Evolutionary conservation across 1,284 basidiomycete genomes (phyloP), one percentile per base, ranked within the genome.

Genomic region (Irpex sp.): DNA sequence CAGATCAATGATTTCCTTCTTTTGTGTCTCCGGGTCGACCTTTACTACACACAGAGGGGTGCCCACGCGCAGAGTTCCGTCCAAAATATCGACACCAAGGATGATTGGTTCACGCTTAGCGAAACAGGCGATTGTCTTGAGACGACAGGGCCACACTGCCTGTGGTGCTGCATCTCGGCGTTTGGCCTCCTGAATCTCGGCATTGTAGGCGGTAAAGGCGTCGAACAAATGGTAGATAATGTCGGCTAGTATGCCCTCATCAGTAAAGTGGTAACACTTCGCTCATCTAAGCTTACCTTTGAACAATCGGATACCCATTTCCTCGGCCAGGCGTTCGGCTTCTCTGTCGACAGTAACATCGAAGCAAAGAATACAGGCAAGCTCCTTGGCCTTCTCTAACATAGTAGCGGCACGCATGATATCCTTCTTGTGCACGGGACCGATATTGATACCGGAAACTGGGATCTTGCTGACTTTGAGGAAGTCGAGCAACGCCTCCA

Each of bases 201-300:
- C 84, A 76, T 97, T 97, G 79, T 99, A 98, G n/a, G 90, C 93
- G 57, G 90, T 98, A 81, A 99, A 99, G 31, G 94, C 89, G 74
- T 99, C 97, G 76, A 99, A 98, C 63, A 99, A 80, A 76, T 99
- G 97, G 78, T 99, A 99, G 72, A 99, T 99, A 76, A 99, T 98
- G 73, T 96, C 94, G 69, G 95, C 95, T 93, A 73, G 15, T 15
- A 44, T 56, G 38, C 48, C 60, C 13, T 66, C 52, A 68, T 47
- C 34, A 1, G 13, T 1, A 26, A 6, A 47, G 13, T 7, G 44
- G 52, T 59, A 56, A 63, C 15, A 37, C 31, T 4, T 36, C 3
- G 60, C 26, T 5, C 21, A 26, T 15, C 11, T 31, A 19, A 69
- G 54, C 77, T 56, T 68, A 94, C 94, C 94, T 80, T 92, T 96